Evolutionary conservation across 2,329 filamentous ascomycete genomes (phyloP).

Genomic region (Hypocrella siamensis): DNA sequence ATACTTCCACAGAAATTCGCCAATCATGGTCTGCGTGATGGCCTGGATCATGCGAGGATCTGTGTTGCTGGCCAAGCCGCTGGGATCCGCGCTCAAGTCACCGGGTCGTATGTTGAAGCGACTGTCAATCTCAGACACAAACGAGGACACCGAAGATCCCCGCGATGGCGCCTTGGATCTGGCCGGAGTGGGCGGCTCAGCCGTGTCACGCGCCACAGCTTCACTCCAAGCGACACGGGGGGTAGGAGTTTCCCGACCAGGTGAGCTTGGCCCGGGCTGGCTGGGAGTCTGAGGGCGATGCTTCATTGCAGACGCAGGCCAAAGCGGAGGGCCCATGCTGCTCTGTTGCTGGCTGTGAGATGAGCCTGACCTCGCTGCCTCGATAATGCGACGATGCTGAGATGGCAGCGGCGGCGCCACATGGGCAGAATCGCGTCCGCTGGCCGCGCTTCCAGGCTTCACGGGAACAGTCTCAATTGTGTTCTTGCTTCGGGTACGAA

Average conservation of each 20-base stretch:
- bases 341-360: slow-evolving; percentile 26
- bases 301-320: slow-evolving; percentile 59
- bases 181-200: slow-evolving; percentile 32
- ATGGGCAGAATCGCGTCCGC: slow-evolving; percentile 31
- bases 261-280: slow-evolving; percentile 27
- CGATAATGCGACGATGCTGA: slow-evolving; percentile 74
- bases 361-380: slow-evolving; percentile 53
- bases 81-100: slow-evolving; percentile 34
- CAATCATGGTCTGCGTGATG: slow-evolving; percentile 99
- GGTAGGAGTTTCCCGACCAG: slow-evolving; percentile 40
- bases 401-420: slow-evolving; percentile 56
- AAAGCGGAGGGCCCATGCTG: slow-evolving; percentile 69
- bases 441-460: slow-evolving; percentile 60
- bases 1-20: slow-evolving; percentile 98
- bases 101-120: slow-evolving; percentile 63
- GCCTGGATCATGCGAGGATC: slow-evolving; percentile 98
- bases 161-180: slow-evolving; percentile 16
- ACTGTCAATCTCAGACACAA: slow-evolving; percentile 82
- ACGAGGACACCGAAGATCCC: slow-evolving; percentile 84
- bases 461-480: slow-evolving; percentile 22
- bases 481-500: slow-evolving; percentile 20
- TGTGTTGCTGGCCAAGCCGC: slow-evolving; percentile 54
- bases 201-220: slow-evolving; percentile 30
- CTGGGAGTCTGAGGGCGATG: slow-evolving; percentile 46
- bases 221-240: slow-evolving; percentile 32